Evolutionary conservation across 345 rosid genomes (phyloP).

Genomic region (Nephelium lappaceum): DNA sequence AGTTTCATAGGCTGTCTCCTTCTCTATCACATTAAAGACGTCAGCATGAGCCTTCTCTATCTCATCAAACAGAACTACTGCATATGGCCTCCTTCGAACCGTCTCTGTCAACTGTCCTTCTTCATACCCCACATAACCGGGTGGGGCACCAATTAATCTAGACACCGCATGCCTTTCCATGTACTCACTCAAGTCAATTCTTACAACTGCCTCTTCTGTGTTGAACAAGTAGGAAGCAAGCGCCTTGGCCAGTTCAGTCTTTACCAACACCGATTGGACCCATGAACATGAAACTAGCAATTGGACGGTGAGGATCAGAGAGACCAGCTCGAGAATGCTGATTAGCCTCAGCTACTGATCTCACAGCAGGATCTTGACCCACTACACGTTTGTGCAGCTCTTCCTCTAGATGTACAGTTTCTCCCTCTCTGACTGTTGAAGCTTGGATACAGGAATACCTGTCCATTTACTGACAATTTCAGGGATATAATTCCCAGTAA

Average conservation of each 20-base stretch:
- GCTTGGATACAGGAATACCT: constrained; percentile 94
- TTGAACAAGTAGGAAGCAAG: constrained; percentile 92
- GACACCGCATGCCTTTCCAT: constrained; percentile 99
- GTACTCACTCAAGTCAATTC: constrained; percentile 99
- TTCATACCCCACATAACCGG: constrained; percentile 96
- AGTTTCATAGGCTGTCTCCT: constrained; percentile 70
- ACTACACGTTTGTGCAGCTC: constrained; percentile 93
- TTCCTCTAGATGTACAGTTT: constrained; percentile 83
- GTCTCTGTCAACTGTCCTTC: constrained; percentile 96
- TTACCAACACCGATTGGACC: constrained; percentile 99
- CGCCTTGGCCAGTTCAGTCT: constrained; percentile 95
- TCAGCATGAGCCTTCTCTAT: constrained; percentile 97
- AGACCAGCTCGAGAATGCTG: constrained; percentile 98
- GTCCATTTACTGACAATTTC: constrained; percentile 99
- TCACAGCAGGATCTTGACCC: constrained; percentile 97
- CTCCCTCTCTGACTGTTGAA: constrained; percentile 93
- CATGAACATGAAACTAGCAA: constrained; percentile 99
- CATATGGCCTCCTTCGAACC: constrained; percentile 91
- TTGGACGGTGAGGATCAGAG: constrained; percentile 96
- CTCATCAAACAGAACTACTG: constrained; percentile 95
- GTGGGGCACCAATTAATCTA: constrained; percentile 97
- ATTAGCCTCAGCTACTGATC: constrained; percentile 91
- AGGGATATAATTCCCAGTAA: constrained; percentile 85
- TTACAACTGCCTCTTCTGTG: constrained; percentile 93
- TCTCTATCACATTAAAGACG: constrained; percentile 85